Evolutionary conservation across 176 grass and related monocot genomes (phyloP), one percentile per base, ranked within the genome.

Genomic region (Zea luxurians): DNA sequence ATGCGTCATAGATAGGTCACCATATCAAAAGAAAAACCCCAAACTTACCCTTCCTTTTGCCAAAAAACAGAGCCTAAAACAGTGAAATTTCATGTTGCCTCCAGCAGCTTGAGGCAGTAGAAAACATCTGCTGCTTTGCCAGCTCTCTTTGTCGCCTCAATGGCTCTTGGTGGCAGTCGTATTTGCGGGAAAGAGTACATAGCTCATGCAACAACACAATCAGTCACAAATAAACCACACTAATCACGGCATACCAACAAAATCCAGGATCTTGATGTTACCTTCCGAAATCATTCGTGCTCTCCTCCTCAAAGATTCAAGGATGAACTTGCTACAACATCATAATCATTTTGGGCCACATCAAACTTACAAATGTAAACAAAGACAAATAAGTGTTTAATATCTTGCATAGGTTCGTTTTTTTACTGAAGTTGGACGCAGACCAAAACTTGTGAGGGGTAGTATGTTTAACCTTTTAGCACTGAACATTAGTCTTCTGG

Each of bases 161-260:
- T 27, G 27, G 27, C 27, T 27, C 27, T 27, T 27, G 27, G 27
- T 27, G 27, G 27, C 27, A 27, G 27, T 27, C 27, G 84, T 90
- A 97, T 90, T 88, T 97, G 94, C 8, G 94, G 94, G 55, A 97
- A 97, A 12, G 94, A 97, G 78, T 97, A 97, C 94, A 97, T 97
- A 73, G 94, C 94, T 79, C 94, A 80, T 34, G 74, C 65, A 38
- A 83, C 82, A 64, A 75, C 69, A 75, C 13, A 61, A 59, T 78
- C 62, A 35, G 43, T 42, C 4, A 54, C 36, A 27, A n/a, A 73
- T 75, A 50, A 20, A 58, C 8, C 50, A 60, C 53, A 64, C 38
- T 38, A 35, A 42, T 74, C 21, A 12, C 58, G 8, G 43, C 48
- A 13, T 73, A 70, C 7, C 61, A 58, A n/a, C 45, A 17, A 7